These are phyloP conservation scores for Lanmaoa pseudosensibilis DNA, from an alignment of 768 basidiomycete genomes.

Conservation along the genomic window DNA sequence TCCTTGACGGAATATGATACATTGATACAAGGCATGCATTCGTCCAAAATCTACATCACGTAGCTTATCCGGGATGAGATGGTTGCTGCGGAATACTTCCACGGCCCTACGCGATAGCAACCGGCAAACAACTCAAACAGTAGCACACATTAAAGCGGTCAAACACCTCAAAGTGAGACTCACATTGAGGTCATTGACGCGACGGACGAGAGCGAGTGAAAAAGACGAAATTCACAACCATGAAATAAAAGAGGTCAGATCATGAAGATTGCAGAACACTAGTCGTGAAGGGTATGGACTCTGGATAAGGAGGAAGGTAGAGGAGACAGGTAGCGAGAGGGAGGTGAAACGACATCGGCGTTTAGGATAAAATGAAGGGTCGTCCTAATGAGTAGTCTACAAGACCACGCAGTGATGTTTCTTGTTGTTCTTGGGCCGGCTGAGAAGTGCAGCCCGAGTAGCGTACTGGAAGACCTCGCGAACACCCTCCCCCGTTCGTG, in stretches of 20 bases:
- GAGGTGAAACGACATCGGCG: constrained; percentile 20
- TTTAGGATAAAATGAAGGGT: constrained; percentile 21
- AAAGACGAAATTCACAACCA: constrained; percentile 13
- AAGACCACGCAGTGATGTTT: constrained; percentile 46
- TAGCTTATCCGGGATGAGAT: not conserved
- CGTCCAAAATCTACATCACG: not conserved
- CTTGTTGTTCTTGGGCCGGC: constrained; percentile 46
- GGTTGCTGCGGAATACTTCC: constrained; percentile 15
- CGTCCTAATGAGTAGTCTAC: constrained; percentile 35
- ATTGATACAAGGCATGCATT: not conserved
- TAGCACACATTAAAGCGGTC: constrained; percentile 6
- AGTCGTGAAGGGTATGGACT: constrained; percentile 40
- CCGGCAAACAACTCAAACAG: constrained; percentile 11
- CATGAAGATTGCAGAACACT: constrained; percentile 39
- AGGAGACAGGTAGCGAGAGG: constrained; percentile 16
- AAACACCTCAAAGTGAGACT: not conserved
- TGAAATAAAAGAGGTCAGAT: constrained; percentile 33
- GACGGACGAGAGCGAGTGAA: not conserved
- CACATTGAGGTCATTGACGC: not conserved
- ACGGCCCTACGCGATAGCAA: constrained; percentile 16
- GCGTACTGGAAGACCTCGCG: constrained; percentile 99
- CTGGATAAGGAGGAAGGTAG: constrained; percentile 24
- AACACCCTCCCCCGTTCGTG: constrained; percentile 94
- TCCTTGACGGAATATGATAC: not conserved
- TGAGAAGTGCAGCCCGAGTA: constrained; percentile 86